Evolutionary conservation across 805 yeast species (phyloP).

Genomic region (Teunomyces panamensis): DNA sequence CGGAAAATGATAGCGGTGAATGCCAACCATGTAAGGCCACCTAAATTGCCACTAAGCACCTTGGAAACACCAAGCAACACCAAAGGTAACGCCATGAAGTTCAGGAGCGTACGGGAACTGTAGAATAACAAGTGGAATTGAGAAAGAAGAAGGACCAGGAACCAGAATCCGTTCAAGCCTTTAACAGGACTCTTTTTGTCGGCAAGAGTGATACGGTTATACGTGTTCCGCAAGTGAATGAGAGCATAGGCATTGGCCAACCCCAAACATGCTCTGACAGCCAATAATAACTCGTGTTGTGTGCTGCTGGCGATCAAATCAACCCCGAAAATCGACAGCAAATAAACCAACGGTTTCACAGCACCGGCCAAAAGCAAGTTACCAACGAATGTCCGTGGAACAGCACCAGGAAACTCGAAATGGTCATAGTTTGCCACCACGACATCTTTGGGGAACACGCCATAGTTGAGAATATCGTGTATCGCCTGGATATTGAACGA

Average conservation of each 20-base stretch:
- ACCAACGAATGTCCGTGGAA: slow-evolving; percentile 83
- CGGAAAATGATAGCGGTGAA: slow-evolving; percentile 70
- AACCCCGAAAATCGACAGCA: slow-evolving; percentile 25
- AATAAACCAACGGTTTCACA: slow-evolving; percentile 33
- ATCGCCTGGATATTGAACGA: slow-evolving; percentile 88
- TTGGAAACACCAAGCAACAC: slow-evolving; percentile 54
- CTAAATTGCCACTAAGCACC: slow-evolving; percentile 47
- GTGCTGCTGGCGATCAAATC: slow-evolving; percentile 34
- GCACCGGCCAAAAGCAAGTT: slow-evolving; percentile 52
- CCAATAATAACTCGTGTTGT: slow-evolving; percentile 20
- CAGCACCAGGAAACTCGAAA: slow-evolving; percentile 77
- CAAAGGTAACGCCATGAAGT: slow-evolving; percentile 76
- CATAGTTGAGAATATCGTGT: slow-evolving; percentile 73
- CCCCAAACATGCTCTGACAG: slow-evolving; percentile 63
- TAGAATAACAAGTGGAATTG: slow-evolving; percentile 84
- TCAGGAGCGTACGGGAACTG: slow-evolving; percentile 85
- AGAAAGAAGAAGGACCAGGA: slow-evolving; percentile 51
- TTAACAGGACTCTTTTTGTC: slow-evolving; percentile 14
- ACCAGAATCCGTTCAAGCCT: slow-evolving; percentile 51
- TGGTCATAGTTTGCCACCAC: slow-evolving; percentile 63
- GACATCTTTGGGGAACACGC: slow-evolving; percentile 34
- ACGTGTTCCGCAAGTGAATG: slow-evolving; percentile 44
- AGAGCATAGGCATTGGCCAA: slow-evolving; percentile 55
- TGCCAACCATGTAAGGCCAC: slow-evolving; percentile 52
- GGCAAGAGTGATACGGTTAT: slow-evolving; percentile 20